These are phyloP conservation scores for Omphalea diandra DNA, from an alignment of 441 rosid species.

Conservation along the genomic window DNA sequence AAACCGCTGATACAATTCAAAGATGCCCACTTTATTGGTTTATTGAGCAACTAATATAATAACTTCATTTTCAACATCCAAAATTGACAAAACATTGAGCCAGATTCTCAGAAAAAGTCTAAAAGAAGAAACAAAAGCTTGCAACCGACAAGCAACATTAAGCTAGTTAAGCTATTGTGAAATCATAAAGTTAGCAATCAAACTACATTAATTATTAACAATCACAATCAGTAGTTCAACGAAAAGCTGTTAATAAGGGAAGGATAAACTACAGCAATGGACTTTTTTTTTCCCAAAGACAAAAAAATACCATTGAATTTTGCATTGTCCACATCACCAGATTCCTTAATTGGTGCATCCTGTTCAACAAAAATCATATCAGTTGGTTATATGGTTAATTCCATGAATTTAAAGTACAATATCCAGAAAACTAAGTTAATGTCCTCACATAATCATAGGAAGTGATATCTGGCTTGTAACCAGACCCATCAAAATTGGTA, in stretches of 20 bases:
- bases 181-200: neutral
- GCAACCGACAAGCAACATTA: neutral
- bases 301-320: slow-evolving; percentile 63
- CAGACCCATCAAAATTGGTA: slow-evolving; percentile 56
- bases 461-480: slow-evolving; percentile 91
- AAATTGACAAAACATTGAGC: neutral
- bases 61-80: slow-evolving; percentile 1
- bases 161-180: neutral
- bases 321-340: slow-evolving; percentile 77
- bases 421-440: slow-evolving; percentile 9
- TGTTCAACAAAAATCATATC: slow-evolving; percentile 27
- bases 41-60: neutral
- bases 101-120: neutral
- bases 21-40: neutral
- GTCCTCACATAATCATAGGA: slow-evolving; percentile 87
- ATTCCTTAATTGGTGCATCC: slow-evolving; percentile 95
- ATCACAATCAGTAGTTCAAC: neutral
- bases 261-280: neutral
- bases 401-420: slow-evolving; percentile 9
- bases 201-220: neutral
- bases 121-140: neutral
- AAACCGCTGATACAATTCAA: neutral
- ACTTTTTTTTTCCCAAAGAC: neutral
- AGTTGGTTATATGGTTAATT: slow-evolving; percentile 16
- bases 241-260: neutral